Evolutionary conservation across 139 green algal genomes (phyloP), one percentile per base, ranked within the genome.

Genomic region (Asterochloris erici): DNA sequence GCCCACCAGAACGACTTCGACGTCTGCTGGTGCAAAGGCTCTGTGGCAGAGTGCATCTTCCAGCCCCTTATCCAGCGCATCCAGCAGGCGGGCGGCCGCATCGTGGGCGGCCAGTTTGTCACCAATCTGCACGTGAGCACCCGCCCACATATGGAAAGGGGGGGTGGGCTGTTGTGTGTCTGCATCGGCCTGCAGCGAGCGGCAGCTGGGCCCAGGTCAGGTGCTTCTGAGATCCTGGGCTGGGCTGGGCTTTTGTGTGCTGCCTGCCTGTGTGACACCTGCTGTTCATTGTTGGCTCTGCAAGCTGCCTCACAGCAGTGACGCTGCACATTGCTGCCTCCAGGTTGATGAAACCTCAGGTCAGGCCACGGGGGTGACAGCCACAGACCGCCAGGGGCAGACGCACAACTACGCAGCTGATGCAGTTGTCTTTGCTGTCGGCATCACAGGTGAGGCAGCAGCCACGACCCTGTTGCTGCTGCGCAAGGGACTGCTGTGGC

Each of bases 41-140:
- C 84, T n/a, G 93, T 98, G n/a, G 87, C 88, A 12, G 94, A 98
- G 85, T 73, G 68, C 10, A 94, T 98, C 82, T 98, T 96, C 77
- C 21, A 77, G 47, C 94, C 94, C 0, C 75, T 98, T 66, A 87
- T 97, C 11, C 74, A 90, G 21, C 68, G 75, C 29, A 96, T 97
- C 69, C 77, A 81, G 27, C 63, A 27, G 4, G 14, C n/a, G 21
- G 89, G 89, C 15, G 89, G 85, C 19, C 71, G 81, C 29, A 79
- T 92, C 26, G 29, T 74, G 74, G 86, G 89, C 4, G 74, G 69
- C 0, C 74, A 79, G 26, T 82, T 96, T 23, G 93, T 97, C 17
- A 93, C 87, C 38, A 88, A 82, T 68, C 60, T 87, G 16, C 29
- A 70, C 14, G 61, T 84, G 19, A 74, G 79, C 38, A 54, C 38